These are phyloP conservation scores for Neocallimastix lanati DNA, from an alignment of 192 early-diverging fungal genomes.

Conservation along the genomic window DNA sequence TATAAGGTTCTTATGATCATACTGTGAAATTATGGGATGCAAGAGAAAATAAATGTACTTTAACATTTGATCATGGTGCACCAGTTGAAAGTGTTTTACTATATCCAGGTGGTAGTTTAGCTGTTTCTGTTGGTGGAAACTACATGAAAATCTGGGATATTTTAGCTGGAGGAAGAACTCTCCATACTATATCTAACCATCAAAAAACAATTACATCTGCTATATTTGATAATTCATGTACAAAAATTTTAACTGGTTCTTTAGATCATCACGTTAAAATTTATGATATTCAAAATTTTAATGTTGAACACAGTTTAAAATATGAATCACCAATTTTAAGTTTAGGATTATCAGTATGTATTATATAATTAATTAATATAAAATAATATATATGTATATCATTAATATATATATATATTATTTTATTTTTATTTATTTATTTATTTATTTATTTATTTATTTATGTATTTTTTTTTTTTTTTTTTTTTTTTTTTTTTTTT, in stretches of 20 bases:
- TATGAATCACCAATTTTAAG: slow-evolving; percentile 81
- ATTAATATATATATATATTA: too few species aligned
- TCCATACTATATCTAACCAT: slow-evolving; percentile 70
- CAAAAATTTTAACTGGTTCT: slow-evolving; percentile 69
- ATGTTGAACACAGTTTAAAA: slow-evolving; percentile 68
- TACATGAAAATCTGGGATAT: slow-evolving; percentile 77
- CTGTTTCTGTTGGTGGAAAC: slow-evolving; percentile 61
- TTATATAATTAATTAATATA: too few species aligned
- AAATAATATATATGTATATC: too few species aligned
- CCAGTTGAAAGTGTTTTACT: slow-evolving; percentile 80
- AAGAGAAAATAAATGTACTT: slow-evolving; percentile 47
- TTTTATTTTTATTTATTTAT: too few species aligned
- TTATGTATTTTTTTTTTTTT: too few species aligned
- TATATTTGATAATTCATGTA: slow-evolving; percentile 56
- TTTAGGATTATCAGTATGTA: slow-evolving; percentile 63
- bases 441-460: too few species aligned
- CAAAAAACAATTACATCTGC: slow-evolving; percentile 90
- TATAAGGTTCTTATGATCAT: slow-evolving; percentile 89
- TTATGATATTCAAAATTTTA: slow-evolving; percentile 70
- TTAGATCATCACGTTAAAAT: slow-evolving; percentile 94
- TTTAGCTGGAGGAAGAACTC: slow-evolving; percentile 52
- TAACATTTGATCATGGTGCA: slow-evolving; percentile 58
- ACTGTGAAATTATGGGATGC: slow-evolving; percentile 85
- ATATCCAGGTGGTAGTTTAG: slow-evolving; percentile 61
- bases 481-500: too few species aligned